phyloP scores from a whole-genome alignment of 1,284 basidiomycete species.

The Apiotrichum porosum region DNA sequence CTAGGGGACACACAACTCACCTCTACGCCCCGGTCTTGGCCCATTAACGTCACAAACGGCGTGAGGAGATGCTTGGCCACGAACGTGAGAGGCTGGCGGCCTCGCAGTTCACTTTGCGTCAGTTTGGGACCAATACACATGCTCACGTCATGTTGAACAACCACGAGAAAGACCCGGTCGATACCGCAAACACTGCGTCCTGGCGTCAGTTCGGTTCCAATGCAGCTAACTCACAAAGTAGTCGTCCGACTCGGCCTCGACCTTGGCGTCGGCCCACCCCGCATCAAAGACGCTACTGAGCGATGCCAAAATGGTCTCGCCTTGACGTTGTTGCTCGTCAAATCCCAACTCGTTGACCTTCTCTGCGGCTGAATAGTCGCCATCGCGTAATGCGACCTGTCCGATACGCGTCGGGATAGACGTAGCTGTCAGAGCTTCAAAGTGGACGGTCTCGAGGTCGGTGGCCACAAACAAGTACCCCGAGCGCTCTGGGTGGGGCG shows the following conservation, averaged over 20 bases:
- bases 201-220: neutral
- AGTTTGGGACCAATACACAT: no score
- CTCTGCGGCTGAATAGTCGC: slow-evolving; percentile 3
- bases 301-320: slow-evolving; percentile 12
- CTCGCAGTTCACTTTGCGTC: slow-evolving; percentile 26
- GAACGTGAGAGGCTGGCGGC: slow-evolving; percentile 20
- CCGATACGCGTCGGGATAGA: slow-evolving; percentile 21
- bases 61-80: slow-evolving; percentile 29
- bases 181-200: slow-evolving; percentile 21
- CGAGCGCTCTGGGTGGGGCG: slow-evolving; percentile 25
- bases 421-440: slow-evolving; percentile 25
- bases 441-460: slow-evolving; percentile 24
- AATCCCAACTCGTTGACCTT: neutral
- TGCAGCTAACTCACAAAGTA: slow-evolving; percentile 22
- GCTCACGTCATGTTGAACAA: slow-evolving; percentile 29
- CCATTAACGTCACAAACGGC: slow-evolving; percentile 23
- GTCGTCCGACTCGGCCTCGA: slow-evolving; percentile 24
- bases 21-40: slow-evolving; percentile 18
- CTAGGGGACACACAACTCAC: slow-evolving; percentile 4
- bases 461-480: slow-evolving; percentile 36
- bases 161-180: slow-evolving; percentile 18
- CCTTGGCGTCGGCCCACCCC: slow-evolving; percentile 14
- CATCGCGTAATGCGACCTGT: slow-evolving; percentile 3
- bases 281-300: slow-evolving; percentile 19
- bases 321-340: slow-evolving; percentile 14